phyloP scores from a whole-genome alignment of 2,329 filamentous ascomycete species.

The Cordyceps tenuipes region DNA sequence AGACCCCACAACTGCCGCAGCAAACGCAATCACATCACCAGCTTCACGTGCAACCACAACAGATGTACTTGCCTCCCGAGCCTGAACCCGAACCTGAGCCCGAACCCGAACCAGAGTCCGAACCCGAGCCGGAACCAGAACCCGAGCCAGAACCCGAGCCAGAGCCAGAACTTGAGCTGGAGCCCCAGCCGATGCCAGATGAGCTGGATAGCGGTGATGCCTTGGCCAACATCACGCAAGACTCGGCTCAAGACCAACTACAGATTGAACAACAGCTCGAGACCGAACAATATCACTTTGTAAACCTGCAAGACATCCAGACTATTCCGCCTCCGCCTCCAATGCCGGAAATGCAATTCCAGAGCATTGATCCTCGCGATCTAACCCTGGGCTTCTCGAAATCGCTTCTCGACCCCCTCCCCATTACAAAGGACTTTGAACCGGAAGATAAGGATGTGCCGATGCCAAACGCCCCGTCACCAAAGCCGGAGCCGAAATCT shows the following conservation, averaged over 20 bases:
- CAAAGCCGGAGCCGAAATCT: conserved; percentile 10
- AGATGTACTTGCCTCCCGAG: not conserved
- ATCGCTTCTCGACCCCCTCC: not conserved
- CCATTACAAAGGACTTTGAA: not conserved
- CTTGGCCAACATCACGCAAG: conserved; percentile 4
- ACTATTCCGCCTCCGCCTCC: conserved; percentile 21
- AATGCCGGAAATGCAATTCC: conserved; percentile 17
- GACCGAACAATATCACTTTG: conserved; percentile 21
- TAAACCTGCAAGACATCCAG: conserved; percentile 32
- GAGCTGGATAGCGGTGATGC: not conserved
- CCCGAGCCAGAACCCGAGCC: not conserved
- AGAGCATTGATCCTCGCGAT: conserved; percentile 15
- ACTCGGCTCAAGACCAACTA: conserved; percentile 7
- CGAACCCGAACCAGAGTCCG: not conserved
- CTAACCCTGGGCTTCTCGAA: conserved; percentile 9
- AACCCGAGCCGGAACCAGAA: not conserved
- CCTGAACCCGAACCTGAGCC: not conserved
- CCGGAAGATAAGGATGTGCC: conserved; percentile 12
- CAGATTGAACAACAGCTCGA: conserved; percentile 10
- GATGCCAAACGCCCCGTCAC: conserved; percentile 12
- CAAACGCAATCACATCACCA: conserved; percentile 1
- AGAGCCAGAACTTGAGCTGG: not conserved
- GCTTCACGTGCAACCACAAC: conserved; percentile 5
- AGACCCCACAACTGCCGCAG: conserved; percentile 1
- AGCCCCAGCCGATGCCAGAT: not conserved